Base-by-base conservation (phyloP, 371 early-diverging fungal genomes). In the Mucor circinelloides region DNA sequence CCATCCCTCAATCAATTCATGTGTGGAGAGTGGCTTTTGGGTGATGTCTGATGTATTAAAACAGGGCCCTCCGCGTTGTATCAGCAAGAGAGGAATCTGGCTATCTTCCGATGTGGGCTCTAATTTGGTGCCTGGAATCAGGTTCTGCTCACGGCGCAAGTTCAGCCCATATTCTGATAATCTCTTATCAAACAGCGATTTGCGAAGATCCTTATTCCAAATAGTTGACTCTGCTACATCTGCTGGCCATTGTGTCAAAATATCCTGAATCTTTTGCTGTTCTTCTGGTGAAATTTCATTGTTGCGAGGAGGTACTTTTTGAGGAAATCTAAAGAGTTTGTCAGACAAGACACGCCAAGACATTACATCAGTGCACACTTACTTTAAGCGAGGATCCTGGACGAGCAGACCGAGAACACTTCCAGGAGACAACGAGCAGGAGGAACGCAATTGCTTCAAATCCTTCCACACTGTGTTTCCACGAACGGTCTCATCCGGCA, bases 341-440 rank as follows among this genome's bases (percentile, higher is more conserved):
- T 36, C 48, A 50, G 23, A 40, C 4, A 3, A 8, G 46, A 34
- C 27, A 25, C 15, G 15, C 9, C 30, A 17, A 48, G 10, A 2
- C 34, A 28, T 40, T 8, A n/a, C 28, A 28, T 1, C 42, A 57
- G 17, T 17, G 15, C 17, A n/a, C 3, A 21, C 74, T 42, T 83
- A 92, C 91, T 71, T 82, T 60, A 94, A 61, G 21, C 95, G 83
- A 3, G 94, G 95, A 69, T 95, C 95, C 17, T 88, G 69, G 1
- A 92, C 87, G 1, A 82, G 74, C 31, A 95, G 77, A 1, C 88
- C 89, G 9, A 95, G 55, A 0, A 89, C 89, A 36, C 82, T 77
- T 0, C 92, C 92, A 3, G 89, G 83, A 0, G 95, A 90, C 23
- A 93, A 71, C 0, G 91, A 86, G 3, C 88, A 79, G 0, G 93